Conservation (phyloP, 2,329 filamentous ascomycete species). For the Xylariaceae sp. region DNA sequence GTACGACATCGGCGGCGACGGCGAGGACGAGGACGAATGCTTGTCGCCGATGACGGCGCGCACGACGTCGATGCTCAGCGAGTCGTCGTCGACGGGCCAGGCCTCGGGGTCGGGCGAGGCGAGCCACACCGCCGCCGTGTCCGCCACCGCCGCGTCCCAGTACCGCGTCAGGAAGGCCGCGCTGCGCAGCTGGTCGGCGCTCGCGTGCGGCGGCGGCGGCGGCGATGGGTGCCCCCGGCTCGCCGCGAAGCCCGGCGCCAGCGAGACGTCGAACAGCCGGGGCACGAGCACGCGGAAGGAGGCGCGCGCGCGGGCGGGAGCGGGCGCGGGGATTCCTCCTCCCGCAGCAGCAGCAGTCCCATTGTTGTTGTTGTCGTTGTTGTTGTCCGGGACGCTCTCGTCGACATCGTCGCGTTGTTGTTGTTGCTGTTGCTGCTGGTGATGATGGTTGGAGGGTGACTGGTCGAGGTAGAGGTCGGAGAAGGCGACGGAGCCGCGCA, state of each 20-base stretch:
- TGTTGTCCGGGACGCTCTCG: too few species aligned
- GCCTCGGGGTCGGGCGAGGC: conserved; percentile 19
- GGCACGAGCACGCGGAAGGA: conserved; percentile 46
- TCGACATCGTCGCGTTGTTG: too few species aligned
- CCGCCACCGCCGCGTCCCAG: conserved; percentile 42
- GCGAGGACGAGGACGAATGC: too few species aligned
- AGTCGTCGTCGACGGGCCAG: conserved; percentile 7
- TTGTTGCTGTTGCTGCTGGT: too few species aligned
- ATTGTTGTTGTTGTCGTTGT: too few species aligned
- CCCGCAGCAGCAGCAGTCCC: conserved; percentile 12
- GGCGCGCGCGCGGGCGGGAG: conserved; percentile 9
- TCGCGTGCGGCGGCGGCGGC: conserved; percentile 36
- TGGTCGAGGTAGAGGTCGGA: conserved; percentile 33
- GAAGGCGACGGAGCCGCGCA: conserved; percentile 35
- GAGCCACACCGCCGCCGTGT: conserved; percentile 36
- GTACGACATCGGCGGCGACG: too few species aligned
- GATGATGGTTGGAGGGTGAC: not conserved
- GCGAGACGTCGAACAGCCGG: conserved; percentile 43
- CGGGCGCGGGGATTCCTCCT: conserved; percentile 11
- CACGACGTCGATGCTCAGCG: conserved; percentile 11
- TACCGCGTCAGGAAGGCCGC: conserved; percentile 40
- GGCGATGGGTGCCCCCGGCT: conserved; percentile 25
- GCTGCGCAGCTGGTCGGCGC: conserved; percentile 46
- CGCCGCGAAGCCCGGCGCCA: conserved; percentile 45
- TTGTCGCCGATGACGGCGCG: conserved; percentile 11